A percentile compares a stretch with the other conserved stretches of the same genome.
phyloP scores from a whole-genome alignment of 306 rosid species.

The Astragalus glycyphyllos region DNA sequence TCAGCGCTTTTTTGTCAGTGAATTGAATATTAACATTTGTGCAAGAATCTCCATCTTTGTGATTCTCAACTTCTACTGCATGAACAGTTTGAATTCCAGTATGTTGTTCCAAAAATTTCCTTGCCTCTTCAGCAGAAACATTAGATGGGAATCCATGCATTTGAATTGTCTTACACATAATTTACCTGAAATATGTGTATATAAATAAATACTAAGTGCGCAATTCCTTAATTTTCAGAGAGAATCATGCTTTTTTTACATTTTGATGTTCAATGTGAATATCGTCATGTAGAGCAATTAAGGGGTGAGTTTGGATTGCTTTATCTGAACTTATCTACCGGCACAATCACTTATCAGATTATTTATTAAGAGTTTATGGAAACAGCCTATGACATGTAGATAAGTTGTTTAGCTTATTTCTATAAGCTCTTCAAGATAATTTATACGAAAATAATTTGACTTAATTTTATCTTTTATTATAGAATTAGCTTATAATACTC shows the following conservation, averaged over 20 bases:
- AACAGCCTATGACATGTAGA: no score
- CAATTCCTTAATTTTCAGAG: not conserved
- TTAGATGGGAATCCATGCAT: constrained; percentile 51
- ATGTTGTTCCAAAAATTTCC: constrained; percentile 47
- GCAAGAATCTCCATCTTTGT: constrained; percentile 35
- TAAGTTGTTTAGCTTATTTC: no score
- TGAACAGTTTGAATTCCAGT: constrained; percentile 58
- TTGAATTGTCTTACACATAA: constrained; percentile 52
- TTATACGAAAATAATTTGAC: no score
- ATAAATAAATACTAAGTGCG: not conserved
- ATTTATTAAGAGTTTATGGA: no score
- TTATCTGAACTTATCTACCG: no score
- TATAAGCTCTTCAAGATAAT: no score
- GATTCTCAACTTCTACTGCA: constrained; percentile 37
- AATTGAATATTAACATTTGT: constrained; percentile 55
- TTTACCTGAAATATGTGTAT: constrained; percentile 32
- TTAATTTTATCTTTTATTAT: no score
- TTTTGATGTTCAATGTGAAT: constrained; percentile 6
- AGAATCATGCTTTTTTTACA: not conserved
- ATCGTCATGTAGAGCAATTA: not conserved
- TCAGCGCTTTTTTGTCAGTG: constrained; percentile 44
- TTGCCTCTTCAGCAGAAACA: constrained; percentile 46
- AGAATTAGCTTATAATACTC: no score
- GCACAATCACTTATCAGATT: no score
- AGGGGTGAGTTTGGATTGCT: no score